Percentiles rank a stretch among this genome's conserved stretches.
phyloP scores from a whole-genome alignment of 495 filamentous ascomycete species.

The Neurospora sp. region DNA sequence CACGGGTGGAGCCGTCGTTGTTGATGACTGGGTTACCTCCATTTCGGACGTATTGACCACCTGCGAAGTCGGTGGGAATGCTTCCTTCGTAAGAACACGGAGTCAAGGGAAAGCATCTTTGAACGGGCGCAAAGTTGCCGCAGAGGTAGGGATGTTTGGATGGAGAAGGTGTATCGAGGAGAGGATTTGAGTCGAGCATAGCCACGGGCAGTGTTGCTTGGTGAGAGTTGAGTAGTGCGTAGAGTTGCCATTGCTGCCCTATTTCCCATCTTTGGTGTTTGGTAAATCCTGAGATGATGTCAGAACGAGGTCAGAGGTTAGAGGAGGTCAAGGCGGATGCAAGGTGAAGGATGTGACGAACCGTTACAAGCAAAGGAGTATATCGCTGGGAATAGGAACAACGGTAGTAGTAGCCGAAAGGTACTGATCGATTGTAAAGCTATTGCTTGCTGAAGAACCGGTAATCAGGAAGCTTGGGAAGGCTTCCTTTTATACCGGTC shows the following conservation, averaged over 20 bases:
- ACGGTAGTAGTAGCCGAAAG: no score
- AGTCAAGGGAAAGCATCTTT: constrained; percentile 34
- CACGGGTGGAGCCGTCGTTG: constrained; percentile 43
- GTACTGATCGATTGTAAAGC: no score
- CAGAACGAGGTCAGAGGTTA: not conserved
- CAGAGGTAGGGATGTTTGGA: constrained; percentile 31
- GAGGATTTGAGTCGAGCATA: not conserved
- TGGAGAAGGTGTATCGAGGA: not conserved
- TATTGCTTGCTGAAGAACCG: no score
- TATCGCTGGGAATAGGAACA: no score
- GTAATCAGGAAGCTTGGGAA: no score
- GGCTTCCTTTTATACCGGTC: no score
- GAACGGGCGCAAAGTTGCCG: constrained; percentile 57
- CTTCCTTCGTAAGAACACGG: constrained; percentile 41
- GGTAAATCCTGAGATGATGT: not conserved
- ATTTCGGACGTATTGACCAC: constrained; percentile 60
- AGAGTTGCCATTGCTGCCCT: not conserved
- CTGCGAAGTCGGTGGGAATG: constrained; percentile 49
- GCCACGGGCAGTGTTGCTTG: not conserved
- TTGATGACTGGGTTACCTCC: constrained; percentile 57
- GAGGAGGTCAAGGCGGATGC: not conserved
- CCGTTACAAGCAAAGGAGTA: no score
- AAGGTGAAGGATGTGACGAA: not conserved
- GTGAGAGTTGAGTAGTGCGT: not conserved
- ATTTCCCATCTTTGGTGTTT: not conserved